Evolutionary conservation across 2,329 filamentous ascomycete genomes (phyloP).

Genomic region (Penicillium brasilianum): DNA sequence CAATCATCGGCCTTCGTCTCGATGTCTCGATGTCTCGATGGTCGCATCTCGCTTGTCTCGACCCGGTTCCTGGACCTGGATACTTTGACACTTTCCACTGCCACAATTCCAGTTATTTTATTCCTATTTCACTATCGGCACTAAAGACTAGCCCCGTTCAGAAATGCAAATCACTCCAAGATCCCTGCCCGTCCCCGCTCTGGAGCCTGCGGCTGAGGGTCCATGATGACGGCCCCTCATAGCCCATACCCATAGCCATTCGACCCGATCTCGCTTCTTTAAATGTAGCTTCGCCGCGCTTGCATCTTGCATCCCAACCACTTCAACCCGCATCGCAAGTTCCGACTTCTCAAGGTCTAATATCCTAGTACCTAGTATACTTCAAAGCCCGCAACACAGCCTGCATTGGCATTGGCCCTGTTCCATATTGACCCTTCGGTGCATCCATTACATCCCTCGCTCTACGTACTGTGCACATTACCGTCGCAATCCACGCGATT

Average conservation of each 20-base stretch:
- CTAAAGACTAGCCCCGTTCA: not conserved
- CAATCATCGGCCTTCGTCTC: not conserved
- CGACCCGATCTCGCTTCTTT: slow-evolving; percentile 11
- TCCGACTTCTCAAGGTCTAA: not conserved
- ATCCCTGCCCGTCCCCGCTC: not conserved
- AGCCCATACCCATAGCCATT: not conserved
- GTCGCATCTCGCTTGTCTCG: not conserved
- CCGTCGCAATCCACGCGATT: not conserved
- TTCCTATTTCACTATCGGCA: not conserved
- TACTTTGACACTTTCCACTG: not conserved
- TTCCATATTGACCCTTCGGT: not conserved
- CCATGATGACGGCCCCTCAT: not conserved
- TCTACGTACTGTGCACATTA: not conserved
- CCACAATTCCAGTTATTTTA: too few relatives aligned
- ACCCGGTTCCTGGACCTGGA: slow-evolving; percentile 4
- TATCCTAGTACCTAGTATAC: not conserved
- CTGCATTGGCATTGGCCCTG: not conserved
- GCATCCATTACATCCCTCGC: not conserved
- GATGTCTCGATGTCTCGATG: not conserved
- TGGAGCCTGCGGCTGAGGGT: slow-evolving; percentile 21
- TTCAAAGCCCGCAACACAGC: not conserved
- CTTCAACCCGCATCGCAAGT: slow-evolving; percentile 14
- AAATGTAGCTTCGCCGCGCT: slow-evolving; percentile 18
- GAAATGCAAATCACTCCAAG: slow-evolving; percentile 24
- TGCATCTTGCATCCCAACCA: slow-evolving; percentile 24